A percentile compares a stretch with the other conserved stretches of the same genome.
Evolutionary conservation across 768 basidiomycete genomes (phyloP).

Genomic region (Hericium alpestre): DNA sequence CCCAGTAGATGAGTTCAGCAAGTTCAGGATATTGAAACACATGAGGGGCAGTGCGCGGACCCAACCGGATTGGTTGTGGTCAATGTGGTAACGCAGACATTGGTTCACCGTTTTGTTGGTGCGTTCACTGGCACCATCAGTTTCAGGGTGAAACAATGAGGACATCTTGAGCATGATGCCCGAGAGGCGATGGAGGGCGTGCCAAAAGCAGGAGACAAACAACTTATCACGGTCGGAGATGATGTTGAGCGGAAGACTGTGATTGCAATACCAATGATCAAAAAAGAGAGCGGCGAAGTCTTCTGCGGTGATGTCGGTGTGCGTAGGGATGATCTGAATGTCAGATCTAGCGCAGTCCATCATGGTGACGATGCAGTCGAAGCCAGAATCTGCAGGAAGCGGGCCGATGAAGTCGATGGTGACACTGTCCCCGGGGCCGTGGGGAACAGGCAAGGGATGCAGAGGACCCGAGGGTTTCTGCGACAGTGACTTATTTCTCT

Average conservation of each 20-base stretch:
- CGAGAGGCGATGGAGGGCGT: neutral
- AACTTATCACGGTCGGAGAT: conserved; percentile 13
- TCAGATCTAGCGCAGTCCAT: conserved; percentile 9
- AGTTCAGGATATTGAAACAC: neutral
- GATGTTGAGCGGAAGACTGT: neutral
- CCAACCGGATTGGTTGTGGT: neutral
- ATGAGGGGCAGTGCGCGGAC: neutral
- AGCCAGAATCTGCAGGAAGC: conserved; percentile 14
- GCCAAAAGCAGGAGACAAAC: neutral
- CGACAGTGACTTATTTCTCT: conserved; percentile 23
- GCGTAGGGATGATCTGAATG: neutral
- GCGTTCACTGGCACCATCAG: neutral
- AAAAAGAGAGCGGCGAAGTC: conserved; percentile 11
- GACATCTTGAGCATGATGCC: neutral
- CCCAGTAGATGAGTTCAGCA: neutral
- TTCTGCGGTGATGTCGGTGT: neutral
- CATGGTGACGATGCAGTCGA: conserved; percentile 17
- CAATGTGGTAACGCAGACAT: neutral
- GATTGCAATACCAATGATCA: neutral
- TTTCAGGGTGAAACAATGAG: neutral
- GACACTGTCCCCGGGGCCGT: conserved; percentile 12
- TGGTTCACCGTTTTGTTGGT: neutral
- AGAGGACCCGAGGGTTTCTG: conserved; percentile 17
- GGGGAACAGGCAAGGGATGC: conserved; percentile 11
- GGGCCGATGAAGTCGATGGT: conserved; percentile 22